phyloP scores from a whole-genome alignment of 352 stramenopile species.

The Globisporangium ultimum region DNA sequence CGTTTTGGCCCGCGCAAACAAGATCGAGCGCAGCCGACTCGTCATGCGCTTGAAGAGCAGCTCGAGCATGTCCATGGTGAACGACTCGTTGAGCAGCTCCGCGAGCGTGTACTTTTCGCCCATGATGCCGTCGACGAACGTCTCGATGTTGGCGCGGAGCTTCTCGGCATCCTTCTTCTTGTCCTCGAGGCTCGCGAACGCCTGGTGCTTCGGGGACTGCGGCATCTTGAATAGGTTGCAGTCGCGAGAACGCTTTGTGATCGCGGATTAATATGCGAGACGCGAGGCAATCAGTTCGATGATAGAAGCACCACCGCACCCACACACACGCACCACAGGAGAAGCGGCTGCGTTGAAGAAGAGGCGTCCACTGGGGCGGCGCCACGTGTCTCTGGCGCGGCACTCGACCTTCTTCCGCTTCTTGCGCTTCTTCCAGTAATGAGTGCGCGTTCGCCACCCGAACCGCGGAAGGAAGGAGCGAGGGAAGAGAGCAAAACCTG shows the following conservation, averaged over 20 bases:
- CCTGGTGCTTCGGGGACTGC: constrained; percentile 26
- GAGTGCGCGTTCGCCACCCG: too few relatives aligned
- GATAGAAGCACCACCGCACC: too few relatives aligned
- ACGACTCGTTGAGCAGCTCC: constrained; percentile 76
- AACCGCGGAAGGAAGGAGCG: too few relatives aligned
- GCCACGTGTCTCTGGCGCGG: too few relatives aligned
- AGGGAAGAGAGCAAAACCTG: too few relatives aligned
- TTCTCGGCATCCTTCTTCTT: constrained; percentile 51
- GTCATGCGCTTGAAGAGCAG: constrained; percentile 87
- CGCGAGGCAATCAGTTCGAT: too few relatives aligned
- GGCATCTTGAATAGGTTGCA: constrained; percentile 11
- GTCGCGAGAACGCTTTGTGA: not conserved
- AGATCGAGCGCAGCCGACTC: constrained; percentile 60
- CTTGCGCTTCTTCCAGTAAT: too few relatives aligned
- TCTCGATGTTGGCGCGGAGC: constrained; percentile 72
- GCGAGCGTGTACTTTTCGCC: constrained; percentile 53
- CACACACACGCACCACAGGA: too few relatives aligned
- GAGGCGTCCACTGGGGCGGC: too few relatives aligned
- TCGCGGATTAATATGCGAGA: too few relatives aligned
- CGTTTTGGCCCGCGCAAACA: constrained; percentile 70
- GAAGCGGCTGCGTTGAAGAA: too few relatives aligned
- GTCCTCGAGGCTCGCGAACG: constrained; percentile 27
- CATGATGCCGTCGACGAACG: constrained; percentile 82
- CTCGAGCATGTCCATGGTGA: constrained; percentile 82
- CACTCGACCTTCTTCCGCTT: too few relatives aligned